These are phyloP conservation scores for Pseudogymnoascus sp. DNA, from an alignment of 2,329 filamentous ascomycete species.

Conservation along the genomic window DNA sequence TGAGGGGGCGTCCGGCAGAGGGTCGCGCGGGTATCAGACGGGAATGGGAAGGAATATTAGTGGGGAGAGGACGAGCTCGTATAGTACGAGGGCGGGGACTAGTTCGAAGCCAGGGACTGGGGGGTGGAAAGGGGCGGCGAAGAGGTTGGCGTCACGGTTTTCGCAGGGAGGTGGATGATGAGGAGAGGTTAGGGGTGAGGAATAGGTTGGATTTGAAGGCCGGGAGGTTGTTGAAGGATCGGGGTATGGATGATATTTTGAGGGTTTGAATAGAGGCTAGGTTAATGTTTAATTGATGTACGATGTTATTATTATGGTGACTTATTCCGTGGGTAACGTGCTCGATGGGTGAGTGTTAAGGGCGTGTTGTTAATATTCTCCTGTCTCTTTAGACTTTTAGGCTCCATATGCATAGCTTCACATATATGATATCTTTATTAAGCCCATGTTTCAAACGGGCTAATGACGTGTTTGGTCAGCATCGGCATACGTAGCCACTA, in stretches of 20 bases:
- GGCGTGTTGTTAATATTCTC: no score
- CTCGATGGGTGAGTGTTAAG: no score
- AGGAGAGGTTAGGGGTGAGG: not conserved
- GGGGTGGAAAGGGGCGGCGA: not conserved
- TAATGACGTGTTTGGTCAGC: conserved; percentile 6
- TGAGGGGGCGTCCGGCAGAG: not conserved
- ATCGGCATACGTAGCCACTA: not conserved
- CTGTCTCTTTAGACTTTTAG: no score
- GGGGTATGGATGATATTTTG: not conserved
- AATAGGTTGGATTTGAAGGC: not conserved
- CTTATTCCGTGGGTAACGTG: not conserved
- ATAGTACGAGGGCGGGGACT: not conserved
- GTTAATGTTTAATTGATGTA: not conserved
- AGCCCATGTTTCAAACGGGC: not conserved
- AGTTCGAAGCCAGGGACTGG: not conserved
- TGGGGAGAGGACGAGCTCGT: not conserved
- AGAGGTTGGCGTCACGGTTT: not conserved
- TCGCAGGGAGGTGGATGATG: not conserved
- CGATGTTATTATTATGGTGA: not conserved
- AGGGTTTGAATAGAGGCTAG: not conserved
- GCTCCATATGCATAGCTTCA: not conserved
- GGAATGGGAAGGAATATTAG: conserved; percentile 2
- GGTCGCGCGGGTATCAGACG: not conserved
- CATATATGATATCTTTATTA: not conserved
- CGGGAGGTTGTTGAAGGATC: not conserved